A percentile compares a stretch with the other conserved stretches of the same genome.
These are phyloP conservation scores for Coemansia sp. DNA, from an alignment of 192 early-diverging fungal genomes.

Conservation along the genomic window DNA sequence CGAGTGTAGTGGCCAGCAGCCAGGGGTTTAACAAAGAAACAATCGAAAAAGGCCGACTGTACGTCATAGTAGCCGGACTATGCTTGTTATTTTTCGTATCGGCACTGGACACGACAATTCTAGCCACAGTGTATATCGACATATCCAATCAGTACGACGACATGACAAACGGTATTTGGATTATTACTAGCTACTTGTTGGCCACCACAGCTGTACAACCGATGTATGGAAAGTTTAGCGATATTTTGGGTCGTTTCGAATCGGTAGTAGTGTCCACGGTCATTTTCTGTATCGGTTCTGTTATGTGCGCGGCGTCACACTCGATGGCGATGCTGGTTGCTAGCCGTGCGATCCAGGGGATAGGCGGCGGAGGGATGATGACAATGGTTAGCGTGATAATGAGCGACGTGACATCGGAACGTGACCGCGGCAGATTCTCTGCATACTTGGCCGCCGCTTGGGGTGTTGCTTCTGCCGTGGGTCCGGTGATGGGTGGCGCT, in stretches of 20 bases:
- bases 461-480: slow-evolving; percentile 62
- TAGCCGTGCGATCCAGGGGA: slow-evolving; percentile 68
- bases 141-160: slow-evolving; percentile 64
- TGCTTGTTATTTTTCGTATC: slow-evolving; percentile 63
- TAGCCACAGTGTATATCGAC: slow-evolving; percentile 71
- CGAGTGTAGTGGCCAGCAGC: slow-evolving; percentile 21
- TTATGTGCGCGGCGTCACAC: slow-evolving; percentile 59
- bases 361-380: slow-evolving; percentile 74
- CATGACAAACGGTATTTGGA: slow-evolving; percentile 75
- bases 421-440: slow-evolving; percentile 67
- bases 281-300: slow-evolving; percentile 61
- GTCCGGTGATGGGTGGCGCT: slow-evolving; percentile 64
- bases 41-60: slow-evolving; percentile 12
- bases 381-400: slow-evolving; percentile 67
- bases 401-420: slow-evolving; percentile 64
- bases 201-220: slow-evolving; percentile 77
- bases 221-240: slow-evolving; percentile 78
- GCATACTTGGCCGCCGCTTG: slow-evolving; percentile 60
- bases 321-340: slow-evolving; percentile 71
- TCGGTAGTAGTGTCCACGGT: slow-evolving; percentile 56
- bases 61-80: slow-evolving; percentile 27
- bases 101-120: slow-evolving; percentile 73
- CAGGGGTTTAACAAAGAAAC: slow-evolving; percentile 29
- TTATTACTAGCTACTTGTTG: slow-evolving; percentile 72
- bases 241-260: slow-evolving; percentile 76